phyloP scores from a whole-genome alignment of 2,329 filamentous ascomycete genomes.

The Acarospora socialis region DNA sequence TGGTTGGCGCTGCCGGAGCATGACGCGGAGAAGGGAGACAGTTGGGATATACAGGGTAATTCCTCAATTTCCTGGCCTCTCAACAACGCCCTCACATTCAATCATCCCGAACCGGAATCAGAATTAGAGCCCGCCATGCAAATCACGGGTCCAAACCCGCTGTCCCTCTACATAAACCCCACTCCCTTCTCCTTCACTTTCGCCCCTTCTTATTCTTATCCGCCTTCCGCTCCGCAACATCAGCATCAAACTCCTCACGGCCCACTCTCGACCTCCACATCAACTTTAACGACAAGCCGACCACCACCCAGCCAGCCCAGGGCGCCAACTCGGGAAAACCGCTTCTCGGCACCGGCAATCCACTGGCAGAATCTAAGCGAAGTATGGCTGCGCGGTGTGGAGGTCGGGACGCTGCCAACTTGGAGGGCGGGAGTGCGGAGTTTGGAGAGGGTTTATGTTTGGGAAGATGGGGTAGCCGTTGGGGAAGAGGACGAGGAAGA shows the following conservation, averaged over 20 bases:
- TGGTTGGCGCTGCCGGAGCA: too few relatives aligned
- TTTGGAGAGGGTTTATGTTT: constrained; percentile 1
- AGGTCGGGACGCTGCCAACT: background rate
- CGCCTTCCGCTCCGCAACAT: background rate
- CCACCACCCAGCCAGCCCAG: background rate
- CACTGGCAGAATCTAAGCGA: constrained; percentile 2
- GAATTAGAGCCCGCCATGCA: too few relatives aligned
- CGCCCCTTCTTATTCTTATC: background rate
- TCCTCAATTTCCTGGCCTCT: too few relatives aligned
- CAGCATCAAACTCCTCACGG: background rate
- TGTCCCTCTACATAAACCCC: too few relatives aligned
- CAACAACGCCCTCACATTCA: too few relatives aligned
- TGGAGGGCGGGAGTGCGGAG: constrained; percentile 1
- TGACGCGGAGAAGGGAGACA: too few relatives aligned
- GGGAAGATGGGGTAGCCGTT: too few relatives aligned
- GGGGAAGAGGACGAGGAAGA: too few relatives aligned
- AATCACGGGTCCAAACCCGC: too few relatives aligned
- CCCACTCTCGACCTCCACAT: constrained; percentile 3
- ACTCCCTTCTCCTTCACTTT: too few relatives aligned
- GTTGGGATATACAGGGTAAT: too few relatives aligned
- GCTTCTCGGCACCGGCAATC: constrained; percentile 9
- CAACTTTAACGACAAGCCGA: background rate
- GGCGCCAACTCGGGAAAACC: background rate
- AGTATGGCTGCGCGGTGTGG: constrained; percentile 4
- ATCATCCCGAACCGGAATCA: too few relatives aligned